Percentiles rank a stretch among this genome's conserved stretches.
Conservation (phyloP, 2,329 filamentous ascomycete species). For the Diplodia scrobiculata region DNA sequence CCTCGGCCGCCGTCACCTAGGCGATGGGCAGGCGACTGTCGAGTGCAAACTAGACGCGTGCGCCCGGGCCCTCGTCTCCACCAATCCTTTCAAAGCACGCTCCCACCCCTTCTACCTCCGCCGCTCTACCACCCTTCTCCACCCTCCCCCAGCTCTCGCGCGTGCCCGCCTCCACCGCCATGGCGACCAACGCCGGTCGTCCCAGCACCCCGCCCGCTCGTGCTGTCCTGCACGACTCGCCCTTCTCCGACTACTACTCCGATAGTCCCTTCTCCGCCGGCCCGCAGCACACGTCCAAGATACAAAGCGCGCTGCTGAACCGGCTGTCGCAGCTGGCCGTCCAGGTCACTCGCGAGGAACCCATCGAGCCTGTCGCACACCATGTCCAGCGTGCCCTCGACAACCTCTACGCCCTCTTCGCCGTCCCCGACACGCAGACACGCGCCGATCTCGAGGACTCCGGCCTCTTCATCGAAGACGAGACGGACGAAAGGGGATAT, state of each 20-base stretch:
- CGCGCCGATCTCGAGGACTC: constrained; percentile 26
- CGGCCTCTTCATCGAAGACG: constrained; percentile 27
- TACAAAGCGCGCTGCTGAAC: constrained; percentile 37
- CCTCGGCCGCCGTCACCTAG: constrained; percentile 45
- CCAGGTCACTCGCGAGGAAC: constrained; percentile 38
- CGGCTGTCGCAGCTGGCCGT: constrained; percentile 44
- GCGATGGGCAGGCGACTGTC: constrained; percentile 38
- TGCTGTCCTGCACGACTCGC: constrained; percentile 38
- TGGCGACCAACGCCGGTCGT: constrained; percentile 18
- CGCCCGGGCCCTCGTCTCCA: constrained; percentile 22
- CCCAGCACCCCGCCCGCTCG: constrained; percentile 25
- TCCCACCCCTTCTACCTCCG: neutral
- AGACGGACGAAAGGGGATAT: constrained; percentile 1
- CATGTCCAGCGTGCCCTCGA: constrained; percentile 23
- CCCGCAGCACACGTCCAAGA: constrained; percentile 17
- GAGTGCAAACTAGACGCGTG: constrained; percentile 29
- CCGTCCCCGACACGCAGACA: constrained; percentile 22
- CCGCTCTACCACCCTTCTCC: constrained; percentile 10
- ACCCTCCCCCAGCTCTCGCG: neutral
- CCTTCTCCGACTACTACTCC: constrained; percentile 48
- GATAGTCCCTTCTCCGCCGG: constrained; percentile 39
- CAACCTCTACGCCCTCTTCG: constrained; percentile 21
- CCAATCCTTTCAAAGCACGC: constrained; percentile 18
- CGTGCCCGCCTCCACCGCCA: constrained; percentile 5
- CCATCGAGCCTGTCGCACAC: constrained; percentile 16